Evolutionary conservation across 768 basidiomycete species (phyloP).

Genomic region (Lanmaoa rubissima): DNA sequence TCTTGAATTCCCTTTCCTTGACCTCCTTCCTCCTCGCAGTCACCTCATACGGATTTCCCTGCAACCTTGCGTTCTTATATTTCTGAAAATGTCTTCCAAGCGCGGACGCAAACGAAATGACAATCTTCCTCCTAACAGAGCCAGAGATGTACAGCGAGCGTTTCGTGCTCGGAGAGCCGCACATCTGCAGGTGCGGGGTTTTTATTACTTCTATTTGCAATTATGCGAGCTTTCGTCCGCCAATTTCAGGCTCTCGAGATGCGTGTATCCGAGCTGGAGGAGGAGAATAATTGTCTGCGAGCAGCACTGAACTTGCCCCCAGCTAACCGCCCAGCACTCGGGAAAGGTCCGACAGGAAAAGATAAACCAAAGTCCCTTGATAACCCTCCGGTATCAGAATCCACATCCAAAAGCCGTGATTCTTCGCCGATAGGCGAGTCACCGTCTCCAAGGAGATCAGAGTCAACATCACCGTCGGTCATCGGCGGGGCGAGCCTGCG

Average conservation of each 20-base stretch:
- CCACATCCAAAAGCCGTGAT: constrained; percentile 54
- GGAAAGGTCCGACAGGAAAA: constrained; percentile 85
- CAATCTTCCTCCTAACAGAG: constrained; percentile 63
- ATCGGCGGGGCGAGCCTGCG: constrained; percentile 30
- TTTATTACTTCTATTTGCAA: constrained; percentile 39
- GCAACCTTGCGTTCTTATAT: constrained; percentile 6
- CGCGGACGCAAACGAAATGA: constrained; percentile 79
- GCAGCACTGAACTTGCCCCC: constrained; percentile 71
- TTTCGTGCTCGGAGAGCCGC: constrained; percentile 88
- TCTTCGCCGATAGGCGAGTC: constrained; percentile 64
- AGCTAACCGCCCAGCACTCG: constrained; percentile 67
- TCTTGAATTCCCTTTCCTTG: constrained; percentile 35
- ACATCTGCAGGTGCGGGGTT: constrained; percentile 66
- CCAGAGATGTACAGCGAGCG: constrained; percentile 85
- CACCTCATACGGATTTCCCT: constrained; percentile 23
- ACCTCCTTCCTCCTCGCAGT: constrained; percentile 32
- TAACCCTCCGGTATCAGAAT: constrained; percentile 29
- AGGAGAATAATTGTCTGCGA: constrained; percentile 75
- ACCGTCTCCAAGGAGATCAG: constrained; percentile 41
- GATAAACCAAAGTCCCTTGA: constrained; percentile 68
- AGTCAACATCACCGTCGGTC: constrained; percentile 34
- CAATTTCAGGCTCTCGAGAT: constrained; percentile 69
- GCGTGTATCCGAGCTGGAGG: constrained; percentile 79
- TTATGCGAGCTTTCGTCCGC: constrained; percentile 33
- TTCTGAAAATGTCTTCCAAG: constrained; percentile 70